These are phyloP conservation scores for Sordariomycetes sp. DNA, from an alignment of 2,329 filamentous ascomycete species.

Conservation along the genomic window DNA sequence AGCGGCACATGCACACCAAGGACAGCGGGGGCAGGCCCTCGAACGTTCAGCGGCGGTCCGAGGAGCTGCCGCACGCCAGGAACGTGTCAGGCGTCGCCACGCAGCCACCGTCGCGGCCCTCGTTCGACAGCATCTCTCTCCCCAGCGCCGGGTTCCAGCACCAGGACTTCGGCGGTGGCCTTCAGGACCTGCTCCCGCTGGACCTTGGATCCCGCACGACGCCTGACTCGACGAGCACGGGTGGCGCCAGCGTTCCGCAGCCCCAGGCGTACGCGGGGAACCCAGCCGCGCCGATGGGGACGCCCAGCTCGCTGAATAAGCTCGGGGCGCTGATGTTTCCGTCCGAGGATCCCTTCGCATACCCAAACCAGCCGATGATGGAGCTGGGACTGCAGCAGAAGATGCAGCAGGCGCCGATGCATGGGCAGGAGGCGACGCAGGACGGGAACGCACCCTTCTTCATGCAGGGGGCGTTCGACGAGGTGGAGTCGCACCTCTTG, in stretches of 20 bases:
- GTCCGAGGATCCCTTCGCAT: conserved; percentile 64
- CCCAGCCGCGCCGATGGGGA: conserved; percentile 14
- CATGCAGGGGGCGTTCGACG: conserved; percentile 41
- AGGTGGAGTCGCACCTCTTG: conserved; percentile 61
- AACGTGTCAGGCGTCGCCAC: conserved; percentile 9
- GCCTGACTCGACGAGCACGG: conserved; percentile 27
- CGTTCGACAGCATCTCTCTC: conserved; percentile 19
- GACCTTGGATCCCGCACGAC: conserved; percentile 29
- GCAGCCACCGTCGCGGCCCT: conserved; percentile 12
- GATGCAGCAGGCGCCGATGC: conserved; percentile 16
- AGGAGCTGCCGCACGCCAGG: conserved; percentile 18
- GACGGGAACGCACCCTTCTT: conserved; percentile 29
- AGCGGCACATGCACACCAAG: conserved; percentile 3
- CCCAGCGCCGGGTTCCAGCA: conserved; percentile 16
- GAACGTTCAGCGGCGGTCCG: conserved; percentile 15
- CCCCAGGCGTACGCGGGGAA: conserved; percentile 8
- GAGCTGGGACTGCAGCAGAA: conserved; percentile 31
- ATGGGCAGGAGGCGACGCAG: conserved; percentile 10
- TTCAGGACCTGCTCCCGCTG: conserved; percentile 29
- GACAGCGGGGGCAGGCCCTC: not conserved
- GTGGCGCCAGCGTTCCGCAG: conserved; percentile 23
- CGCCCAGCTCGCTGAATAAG: conserved; percentile 42
- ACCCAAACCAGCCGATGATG: conserved; percentile 64
- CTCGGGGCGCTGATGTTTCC: conserved; percentile 73
- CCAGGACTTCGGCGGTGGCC: conserved; percentile 12